A percentile compares a stretch with the other conserved stretches of the same genome.
Evolutionary conservation across 768 basidiomycete genomes (phyloP).

Genomic region (Agaricus bisporus): DNA sequence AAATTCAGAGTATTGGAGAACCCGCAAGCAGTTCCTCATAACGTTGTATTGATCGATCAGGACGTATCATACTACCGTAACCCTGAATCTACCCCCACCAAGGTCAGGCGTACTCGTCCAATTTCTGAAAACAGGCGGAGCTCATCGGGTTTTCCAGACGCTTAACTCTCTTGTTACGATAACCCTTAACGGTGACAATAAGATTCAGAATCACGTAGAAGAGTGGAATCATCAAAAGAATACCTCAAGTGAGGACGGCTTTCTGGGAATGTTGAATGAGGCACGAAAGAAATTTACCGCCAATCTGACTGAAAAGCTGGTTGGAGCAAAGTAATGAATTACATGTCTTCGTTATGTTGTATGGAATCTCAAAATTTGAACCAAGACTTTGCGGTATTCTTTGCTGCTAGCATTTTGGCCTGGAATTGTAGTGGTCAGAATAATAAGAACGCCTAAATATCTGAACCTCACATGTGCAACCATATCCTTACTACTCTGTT

Average conservation of each 20-base stretch:
- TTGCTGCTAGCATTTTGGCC: conserved; percentile 59
- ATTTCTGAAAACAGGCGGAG: too few species aligned
- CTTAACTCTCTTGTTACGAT: conserved; percentile 38
- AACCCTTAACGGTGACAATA: conserved; percentile 29
- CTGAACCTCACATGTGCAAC: conserved; percentile 43
- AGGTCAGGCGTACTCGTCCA: conserved; percentile 18
- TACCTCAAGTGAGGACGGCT: conserved; percentile 32
- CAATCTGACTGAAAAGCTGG: conserved; percentile 25
- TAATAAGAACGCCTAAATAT: neutral
- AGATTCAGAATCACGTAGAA: conserved; percentile 33
- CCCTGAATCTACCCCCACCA: conserved; percentile 32
- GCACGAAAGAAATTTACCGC: conserved; percentile 37
- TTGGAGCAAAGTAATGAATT: conserved; percentile 17
- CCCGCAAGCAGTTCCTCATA: conserved; percentile 28
- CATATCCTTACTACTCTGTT: conserved; percentile 62
- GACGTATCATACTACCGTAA: conserved; percentile 40
- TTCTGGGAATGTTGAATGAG: conserved; percentile 39
- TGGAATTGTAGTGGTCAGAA: conserved; percentile 17
- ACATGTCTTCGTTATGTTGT: neutral
- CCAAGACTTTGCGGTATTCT: conserved; percentile 63
- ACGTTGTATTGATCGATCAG: conserved; percentile 38
- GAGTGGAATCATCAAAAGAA: conserved; percentile 40
- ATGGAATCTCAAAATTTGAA: conserved; percentile 39
- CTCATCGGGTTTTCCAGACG: conserved; percentile 14
- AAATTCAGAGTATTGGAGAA: conserved; percentile 36